Percentiles rank a stretch among this genome's conserved stretches.
Conservation (phyloP, 2,329 filamentous ascomycete species). For the Aschersonia sp. region DNA sequence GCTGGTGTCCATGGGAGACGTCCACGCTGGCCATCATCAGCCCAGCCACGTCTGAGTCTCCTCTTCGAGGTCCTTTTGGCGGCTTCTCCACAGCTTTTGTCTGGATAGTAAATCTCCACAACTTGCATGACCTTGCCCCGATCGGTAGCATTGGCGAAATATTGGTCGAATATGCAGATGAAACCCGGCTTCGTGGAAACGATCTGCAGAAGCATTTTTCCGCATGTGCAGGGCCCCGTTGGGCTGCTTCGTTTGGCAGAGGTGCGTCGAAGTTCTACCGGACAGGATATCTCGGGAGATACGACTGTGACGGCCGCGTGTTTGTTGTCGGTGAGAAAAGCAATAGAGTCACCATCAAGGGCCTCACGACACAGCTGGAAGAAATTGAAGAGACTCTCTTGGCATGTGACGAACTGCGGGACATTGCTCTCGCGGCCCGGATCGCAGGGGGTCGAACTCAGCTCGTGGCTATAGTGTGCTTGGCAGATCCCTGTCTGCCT, state of each 20-base stretch:
- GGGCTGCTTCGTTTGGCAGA: neutral
- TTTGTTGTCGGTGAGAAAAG: neutral
- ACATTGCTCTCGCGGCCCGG: constrained; percentile 1
- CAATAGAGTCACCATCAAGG: constrained; percentile 1
- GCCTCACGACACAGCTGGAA: neutral
- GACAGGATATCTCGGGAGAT: constrained; percentile 1
- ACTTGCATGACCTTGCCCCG: constrained; percentile 9
- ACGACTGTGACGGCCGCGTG: neutral
- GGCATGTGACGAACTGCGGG: neutral
- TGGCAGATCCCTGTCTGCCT: neutral
- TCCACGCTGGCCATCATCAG: neutral
- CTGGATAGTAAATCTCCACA: constrained; percentile 2
- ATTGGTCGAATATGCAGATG: constrained; percentile 15
- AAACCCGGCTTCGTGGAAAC: constrained; percentile 26
- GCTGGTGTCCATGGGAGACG: no score
- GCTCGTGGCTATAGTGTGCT: constrained; percentile 1
- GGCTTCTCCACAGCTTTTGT: no score
- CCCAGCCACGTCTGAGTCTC: neutral
- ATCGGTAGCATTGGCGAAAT: constrained; percentile 16
- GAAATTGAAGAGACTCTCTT: neutral
- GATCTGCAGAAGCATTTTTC: constrained; percentile 18
- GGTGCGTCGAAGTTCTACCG: neutral
- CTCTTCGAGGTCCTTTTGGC: neutral
- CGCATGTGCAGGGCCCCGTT: constrained; percentile 6
- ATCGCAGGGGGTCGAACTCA: constrained; percentile 1